These are phyloP conservation scores for Saccharomycopsis sp. DNA, from an alignment of 805 yeast species.

Conservation along the genomic window DNA sequence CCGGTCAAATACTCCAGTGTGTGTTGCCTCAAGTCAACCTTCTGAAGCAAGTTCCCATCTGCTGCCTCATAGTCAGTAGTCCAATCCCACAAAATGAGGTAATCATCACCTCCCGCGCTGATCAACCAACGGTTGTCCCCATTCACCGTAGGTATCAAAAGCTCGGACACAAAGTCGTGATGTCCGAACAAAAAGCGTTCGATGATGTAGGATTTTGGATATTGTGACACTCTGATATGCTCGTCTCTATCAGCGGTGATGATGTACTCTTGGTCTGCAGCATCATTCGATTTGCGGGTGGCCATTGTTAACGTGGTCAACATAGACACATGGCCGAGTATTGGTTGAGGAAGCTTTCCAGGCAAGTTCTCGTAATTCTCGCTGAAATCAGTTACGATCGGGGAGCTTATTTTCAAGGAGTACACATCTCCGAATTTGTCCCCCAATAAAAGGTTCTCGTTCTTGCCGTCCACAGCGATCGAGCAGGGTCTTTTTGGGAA, in stretches of 20 bases:
- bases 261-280: conserved; percentile 43
- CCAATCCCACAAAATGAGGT: conserved; percentile 78
- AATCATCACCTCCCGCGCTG: conserved; percentile 90
- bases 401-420: conserved; percentile 38
- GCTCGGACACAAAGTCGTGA: conserved; percentile 66
- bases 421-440: conserved; percentile 98
- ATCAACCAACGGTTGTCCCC: conserved; percentile 38
- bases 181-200: conserved; percentile 86
- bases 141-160: conserved; percentile 50
- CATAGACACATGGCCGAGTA: conserved; percentile 96
- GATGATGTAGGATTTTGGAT: conserved; percentile 71
- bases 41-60: conserved; percentile 39
- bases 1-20: conserved; percentile 42
- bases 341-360: conserved; percentile 52
- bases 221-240: conserved; percentile 79
- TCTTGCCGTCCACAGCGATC: conserved; percentile 49
- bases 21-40: conserved; percentile 41
- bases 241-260: conserved; percentile 93
- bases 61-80: conserved; percentile 25
- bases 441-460: conserved; percentile 55
- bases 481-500: conserved; percentile 94
- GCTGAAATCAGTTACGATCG: conserved; percentile 15
- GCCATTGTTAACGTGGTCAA: conserved; percentile 64
- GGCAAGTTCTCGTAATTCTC: conserved; percentile 34
- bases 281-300: conserved; percentile 28